These are phyloP conservation scores for Lipomyces japonicus DNA, from an alignment of 805 yeast genomes.

Conservation along the genomic window DNA sequence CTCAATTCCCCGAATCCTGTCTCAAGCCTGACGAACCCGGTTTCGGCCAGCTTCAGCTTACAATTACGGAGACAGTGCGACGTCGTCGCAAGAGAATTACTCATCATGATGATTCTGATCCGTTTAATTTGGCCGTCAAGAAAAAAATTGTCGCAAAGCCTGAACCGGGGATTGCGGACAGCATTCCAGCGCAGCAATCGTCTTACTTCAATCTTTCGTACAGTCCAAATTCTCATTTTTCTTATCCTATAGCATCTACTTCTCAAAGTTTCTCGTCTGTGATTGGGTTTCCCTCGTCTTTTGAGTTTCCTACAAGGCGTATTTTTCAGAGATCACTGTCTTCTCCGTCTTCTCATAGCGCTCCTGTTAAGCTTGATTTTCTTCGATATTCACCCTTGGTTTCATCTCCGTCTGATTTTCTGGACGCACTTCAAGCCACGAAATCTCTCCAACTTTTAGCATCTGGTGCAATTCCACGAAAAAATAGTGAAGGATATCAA, in stretches of 20 bases:
- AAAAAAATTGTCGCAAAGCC: background rate
- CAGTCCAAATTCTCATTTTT: background rate
- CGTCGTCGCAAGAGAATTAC: constrained; percentile 27
- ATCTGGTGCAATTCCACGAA: constrained; percentile 26
- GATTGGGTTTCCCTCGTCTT: background rate
- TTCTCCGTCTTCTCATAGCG: background rate
- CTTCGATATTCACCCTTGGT: constrained; percentile 11
- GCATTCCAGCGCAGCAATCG: constrained; percentile 7
- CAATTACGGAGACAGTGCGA: constrained; percentile 25
- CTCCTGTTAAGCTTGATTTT: constrained; percentile 26
- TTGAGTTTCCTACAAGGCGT: background rate
- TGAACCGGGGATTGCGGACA: background rate
- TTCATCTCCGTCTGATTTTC: constrained; percentile 37
- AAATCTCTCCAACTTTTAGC: constrained; percentile 42
- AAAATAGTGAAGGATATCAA: background rate
- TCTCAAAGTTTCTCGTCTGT: background rate
- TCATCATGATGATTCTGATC: background rate
- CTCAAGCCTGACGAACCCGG: constrained; percentile 57
- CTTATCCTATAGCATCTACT: background rate
- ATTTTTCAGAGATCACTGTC: background rate
- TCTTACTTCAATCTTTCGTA: background rate
- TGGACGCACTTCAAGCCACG: constrained; percentile 43
- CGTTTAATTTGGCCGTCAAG: background rate
- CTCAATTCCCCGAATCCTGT: constrained; percentile 58
- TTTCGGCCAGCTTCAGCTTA: constrained; percentile 55